phyloP scores from a whole-genome alignment of 2,329 filamentous ascomycete genomes.

The Diaporthe sp. region DNA sequence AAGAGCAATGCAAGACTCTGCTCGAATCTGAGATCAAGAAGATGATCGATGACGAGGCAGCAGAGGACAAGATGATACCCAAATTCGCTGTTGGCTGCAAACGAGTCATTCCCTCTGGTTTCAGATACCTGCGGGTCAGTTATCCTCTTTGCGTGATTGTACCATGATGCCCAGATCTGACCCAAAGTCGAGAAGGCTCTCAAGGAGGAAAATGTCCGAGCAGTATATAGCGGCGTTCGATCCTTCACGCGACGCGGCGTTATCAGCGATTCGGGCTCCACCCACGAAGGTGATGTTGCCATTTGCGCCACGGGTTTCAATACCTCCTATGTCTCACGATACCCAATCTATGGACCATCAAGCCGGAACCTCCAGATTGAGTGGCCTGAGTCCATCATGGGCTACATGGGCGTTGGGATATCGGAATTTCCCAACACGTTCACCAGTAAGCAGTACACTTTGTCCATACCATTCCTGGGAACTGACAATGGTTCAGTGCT shows the following conservation, averaged over 20 bases:
- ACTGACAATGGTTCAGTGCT: not conserved
- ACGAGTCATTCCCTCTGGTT: not conserved
- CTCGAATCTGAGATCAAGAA: not conserved
- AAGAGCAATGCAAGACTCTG: not conserved
- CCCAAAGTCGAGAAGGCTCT: not conserved
- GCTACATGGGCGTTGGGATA: not conserved
- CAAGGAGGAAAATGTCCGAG: not conserved
- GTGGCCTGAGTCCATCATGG: not conserved
- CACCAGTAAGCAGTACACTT: not conserved
- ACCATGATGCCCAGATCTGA: too few species aligned
- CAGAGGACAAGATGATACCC: not conserved
- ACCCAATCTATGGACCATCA: not conserved
- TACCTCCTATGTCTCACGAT: not conserved
- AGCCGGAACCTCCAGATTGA: not conserved
- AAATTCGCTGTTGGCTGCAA: not conserved
- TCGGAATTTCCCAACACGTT: not conserved
- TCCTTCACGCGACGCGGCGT: not conserved
- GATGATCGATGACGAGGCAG: not conserved
- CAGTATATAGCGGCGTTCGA: not conserved
- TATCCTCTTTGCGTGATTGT: too few species aligned
- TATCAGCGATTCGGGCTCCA: not conserved
- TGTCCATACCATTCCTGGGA: too few species aligned
- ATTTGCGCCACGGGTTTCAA: not conserved
- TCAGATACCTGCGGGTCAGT: not conserved
- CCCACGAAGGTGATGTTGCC: not conserved